A percentile compares a stretch with the other conserved stretches of the same genome.
Evolutionary conservation across 2,329 filamentous ascomycete species (phyloP).

Genomic region (Verticillium nubilum): DNA sequence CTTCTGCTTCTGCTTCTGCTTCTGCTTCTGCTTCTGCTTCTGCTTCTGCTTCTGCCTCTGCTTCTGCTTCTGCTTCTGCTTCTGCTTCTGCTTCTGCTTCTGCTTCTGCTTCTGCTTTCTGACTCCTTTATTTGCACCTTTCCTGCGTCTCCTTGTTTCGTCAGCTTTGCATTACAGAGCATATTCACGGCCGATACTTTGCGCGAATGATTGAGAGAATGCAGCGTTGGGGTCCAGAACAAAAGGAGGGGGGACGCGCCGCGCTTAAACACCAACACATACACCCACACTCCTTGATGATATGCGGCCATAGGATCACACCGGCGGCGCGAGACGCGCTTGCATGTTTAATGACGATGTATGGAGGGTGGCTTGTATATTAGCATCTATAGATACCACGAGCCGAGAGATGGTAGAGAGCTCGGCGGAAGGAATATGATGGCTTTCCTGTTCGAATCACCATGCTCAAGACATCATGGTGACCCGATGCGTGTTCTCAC

Average conservation of each 20-base stretch:
- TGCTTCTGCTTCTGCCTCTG: slow-evolving; percentile 1
- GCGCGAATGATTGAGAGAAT: neutral
- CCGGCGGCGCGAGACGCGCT: neutral
- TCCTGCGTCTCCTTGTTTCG: neutral
- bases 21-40: slow-evolving; percentile 4
- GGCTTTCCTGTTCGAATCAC: neutral
- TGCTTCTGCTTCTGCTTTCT: neutral
- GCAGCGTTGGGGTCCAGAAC: neutral
- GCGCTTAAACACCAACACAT: neutral
- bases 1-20: slow-evolving; percentile 1
- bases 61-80: neutral
- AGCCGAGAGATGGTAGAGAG: neutral
- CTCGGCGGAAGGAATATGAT: neutral
- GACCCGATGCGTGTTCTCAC: too few relatives aligned
- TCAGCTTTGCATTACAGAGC: neutral
- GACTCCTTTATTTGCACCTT: neutral
- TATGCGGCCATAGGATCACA: neutral
- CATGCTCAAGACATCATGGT: too few relatives aligned
- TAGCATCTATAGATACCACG: slow-evolving; percentile 13
- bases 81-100: slow-evolving; percentile 2
- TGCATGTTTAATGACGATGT: neutral
- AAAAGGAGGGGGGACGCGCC: neutral
- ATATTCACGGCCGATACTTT: neutral
- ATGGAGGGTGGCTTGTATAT: slow-evolving; percentile 3
- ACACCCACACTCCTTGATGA: neutral